These are phyloP conservation scores for Pisolithus tinctorius DNA, from an alignment of 768 basidiomycete genomes.

Conservation along the genomic window DNA sequence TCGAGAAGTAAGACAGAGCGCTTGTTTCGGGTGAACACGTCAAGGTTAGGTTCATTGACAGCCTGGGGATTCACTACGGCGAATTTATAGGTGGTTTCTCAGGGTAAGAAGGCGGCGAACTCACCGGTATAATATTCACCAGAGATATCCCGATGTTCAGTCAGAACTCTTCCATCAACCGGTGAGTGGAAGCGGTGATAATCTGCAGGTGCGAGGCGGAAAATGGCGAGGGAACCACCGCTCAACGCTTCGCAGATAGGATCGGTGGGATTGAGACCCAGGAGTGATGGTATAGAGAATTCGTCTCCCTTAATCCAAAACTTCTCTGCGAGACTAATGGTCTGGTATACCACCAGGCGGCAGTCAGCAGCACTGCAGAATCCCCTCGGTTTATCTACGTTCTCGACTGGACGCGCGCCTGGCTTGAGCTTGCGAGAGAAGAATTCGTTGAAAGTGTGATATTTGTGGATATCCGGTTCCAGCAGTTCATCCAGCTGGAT, in stretches of 20 bases:
- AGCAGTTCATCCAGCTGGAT: conserved; percentile 56
- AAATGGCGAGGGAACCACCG: conserved; percentile 52
- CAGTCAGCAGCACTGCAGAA: conserved; percentile 70
- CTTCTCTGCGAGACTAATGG: conserved; percentile 49
- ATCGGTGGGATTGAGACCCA: conserved; percentile 39
- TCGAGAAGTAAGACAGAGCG: conserved; percentile 50
- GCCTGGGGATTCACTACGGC: conserved; percentile 68
- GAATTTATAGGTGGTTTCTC: background rate
- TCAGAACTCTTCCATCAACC: conserved; percentile 43
- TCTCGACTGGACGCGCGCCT: conserved; percentile 54
- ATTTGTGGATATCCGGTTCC: conserved; percentile 52
- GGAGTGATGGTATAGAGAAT: conserved; percentile 59
- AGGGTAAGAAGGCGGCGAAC: background rate
- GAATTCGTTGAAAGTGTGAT: conserved; percentile 73
- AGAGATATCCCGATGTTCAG: conserved; percentile 38
- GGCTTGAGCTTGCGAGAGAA: conserved; percentile 57
- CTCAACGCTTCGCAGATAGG: conserved; percentile 36
- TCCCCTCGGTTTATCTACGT: conserved; percentile 41
- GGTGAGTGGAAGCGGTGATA: conserved; percentile 80
- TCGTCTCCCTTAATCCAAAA: conserved; percentile 76
- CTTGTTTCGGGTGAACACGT: conserved; percentile 60
- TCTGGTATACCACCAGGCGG: conserved; percentile 61
- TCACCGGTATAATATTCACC: conserved; percentile 59
- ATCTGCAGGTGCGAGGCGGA: conserved; percentile 73
- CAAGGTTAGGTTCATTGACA: conserved; percentile 57